phyloP scores from a whole-genome alignment of 2,329 filamentous ascomycete species.

The Cryphonectria nitschkei region DNA sequence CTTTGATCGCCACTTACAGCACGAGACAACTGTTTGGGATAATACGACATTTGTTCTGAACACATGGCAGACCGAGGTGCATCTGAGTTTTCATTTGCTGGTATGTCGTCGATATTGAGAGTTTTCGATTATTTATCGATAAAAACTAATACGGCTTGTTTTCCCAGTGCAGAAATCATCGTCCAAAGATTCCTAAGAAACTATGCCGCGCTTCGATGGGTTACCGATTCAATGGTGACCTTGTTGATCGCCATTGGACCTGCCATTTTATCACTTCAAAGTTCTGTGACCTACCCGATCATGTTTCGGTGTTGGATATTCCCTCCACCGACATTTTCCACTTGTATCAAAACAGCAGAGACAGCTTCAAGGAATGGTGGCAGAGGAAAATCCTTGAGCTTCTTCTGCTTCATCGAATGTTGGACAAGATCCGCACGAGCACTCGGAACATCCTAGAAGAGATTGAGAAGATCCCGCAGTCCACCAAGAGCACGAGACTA shows the following conservation, averaged over 20 bases:
- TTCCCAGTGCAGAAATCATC: too few relatives aligned
- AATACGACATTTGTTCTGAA: slow-evolving; percentile 8
- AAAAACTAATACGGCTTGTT: too few relatives aligned
- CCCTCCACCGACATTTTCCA: neutral
- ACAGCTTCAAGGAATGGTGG: neutral
- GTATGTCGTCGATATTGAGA: too few relatives aligned
- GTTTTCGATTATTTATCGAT: too few relatives aligned
- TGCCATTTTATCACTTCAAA: neutral
- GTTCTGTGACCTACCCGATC: too few relatives aligned
- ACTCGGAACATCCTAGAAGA: neutral
- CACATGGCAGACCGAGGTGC: slow-evolving; percentile 1
- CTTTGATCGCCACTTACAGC: neutral
- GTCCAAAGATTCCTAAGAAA: too few relatives aligned
- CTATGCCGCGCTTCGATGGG: neutral
- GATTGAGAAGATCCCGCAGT: neutral
- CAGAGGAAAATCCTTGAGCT: slow-evolving; percentile 11
- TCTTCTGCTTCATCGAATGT: neutral
- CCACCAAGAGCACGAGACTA: neutral
- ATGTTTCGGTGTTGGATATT: too few relatives aligned
- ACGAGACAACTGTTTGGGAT: neutral
- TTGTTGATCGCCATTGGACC: slow-evolving; percentile 17
- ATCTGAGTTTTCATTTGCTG: neutral
- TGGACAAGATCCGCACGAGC: neutral
- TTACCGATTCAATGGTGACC: slow-evolving; percentile 10
- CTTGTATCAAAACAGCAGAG: neutral